Base-by-base conservation (phyloP, 306 rosid genomes). In the Cucumis melo region DNA sequence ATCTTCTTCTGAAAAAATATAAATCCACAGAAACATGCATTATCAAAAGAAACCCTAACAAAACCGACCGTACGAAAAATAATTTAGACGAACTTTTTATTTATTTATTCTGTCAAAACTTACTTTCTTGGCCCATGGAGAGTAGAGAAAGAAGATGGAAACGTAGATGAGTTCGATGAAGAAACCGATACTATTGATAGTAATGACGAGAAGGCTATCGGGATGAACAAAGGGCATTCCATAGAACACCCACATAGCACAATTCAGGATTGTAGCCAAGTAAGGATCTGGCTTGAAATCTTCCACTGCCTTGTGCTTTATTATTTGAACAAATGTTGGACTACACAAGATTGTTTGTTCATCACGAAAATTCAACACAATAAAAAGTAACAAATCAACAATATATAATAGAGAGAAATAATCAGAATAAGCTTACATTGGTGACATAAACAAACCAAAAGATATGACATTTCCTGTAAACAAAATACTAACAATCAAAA, bases 251-350 rank as follows among this genome's bases (percentile, higher is more conserved):
- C 99, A 90, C 81, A 89, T 38, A 14, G 86, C 87, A 68, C 98
- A 95, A 55, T 90, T 91, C 0, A 91, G 82, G 5, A 92, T 17
- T 0, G 98, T 90, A 8, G 86, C 90, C 14, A 95, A 27, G 66
- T 95, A 92, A 0, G 96, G 96, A 85, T 92, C 95, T 14, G 98
- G 86, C 83, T 80, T 90, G 87, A 92, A 95, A n/a, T 88, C 92
- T 80, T 83, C 77, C 73, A 87, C 91, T 10, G 95, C 56, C 77
- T 86, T 90, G 32, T 46, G 73, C 80, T 85, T 89, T 1, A 60
- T n/a, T 84, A 95, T 92, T 42, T 67, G 66, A 3, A 74, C 0
- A 58, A 95, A 89, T 27, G 99, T 95, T 3, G 99, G 98, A 29
- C 99, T 92, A 90, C 24, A 3, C 17, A 46, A 46, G 6, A 16